Conservation (phyloP, 2,329 filamentous ascomycete species). For the Chrysoporthe austroafricana region DNA sequence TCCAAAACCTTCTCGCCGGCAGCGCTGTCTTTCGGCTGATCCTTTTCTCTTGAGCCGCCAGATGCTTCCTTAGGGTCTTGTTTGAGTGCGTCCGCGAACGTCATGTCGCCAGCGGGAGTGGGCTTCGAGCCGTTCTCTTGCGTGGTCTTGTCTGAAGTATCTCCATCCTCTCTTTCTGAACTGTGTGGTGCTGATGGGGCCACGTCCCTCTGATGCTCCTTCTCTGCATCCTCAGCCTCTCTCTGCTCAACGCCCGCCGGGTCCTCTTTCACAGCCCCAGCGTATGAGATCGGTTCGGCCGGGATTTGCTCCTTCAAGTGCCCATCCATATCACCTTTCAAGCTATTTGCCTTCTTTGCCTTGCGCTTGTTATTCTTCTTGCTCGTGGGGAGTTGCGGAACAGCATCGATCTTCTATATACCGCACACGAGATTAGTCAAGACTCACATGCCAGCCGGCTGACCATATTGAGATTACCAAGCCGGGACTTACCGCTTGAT, state of each 20-base stretch:
- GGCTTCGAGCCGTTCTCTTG: constrained; percentile 15
- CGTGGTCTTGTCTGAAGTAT: not conserved
- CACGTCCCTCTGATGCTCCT: not conserved
- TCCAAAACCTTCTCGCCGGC: not conserved
- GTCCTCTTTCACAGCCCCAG: constrained; percentile 27
- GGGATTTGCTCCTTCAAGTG: not conserved
- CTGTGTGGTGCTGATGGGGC: not conserved
- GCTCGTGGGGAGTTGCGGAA: constrained; percentile 2
- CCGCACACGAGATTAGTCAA: not conserved
- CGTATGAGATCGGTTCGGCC: constrained; percentile 23
- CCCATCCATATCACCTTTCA: not conserved
- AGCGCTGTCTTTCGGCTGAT: not conserved
- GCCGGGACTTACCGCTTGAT: constrained; percentile 12
- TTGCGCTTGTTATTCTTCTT: constrained; percentile 28
- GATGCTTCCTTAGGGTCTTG: constrained; percentile 7
- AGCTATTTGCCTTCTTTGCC: constrained; percentile 22
- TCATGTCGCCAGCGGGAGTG: constrained; percentile 25
- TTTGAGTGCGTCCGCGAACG: constrained; percentile 27
- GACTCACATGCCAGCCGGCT: not conserved
- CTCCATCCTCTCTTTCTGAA: not conserved
- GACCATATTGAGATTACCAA: not conserved
- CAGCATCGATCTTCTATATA: not conserved
- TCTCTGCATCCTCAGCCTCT: not conserved
- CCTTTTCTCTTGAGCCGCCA: constrained; percentile 1
- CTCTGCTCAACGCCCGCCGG: constrained; percentile 15